Percentiles rank a stretch among this genome's conserved stretches.
These are phyloP conservation scores for Knufia petricola DNA, from an alignment of 2,329 filamentous ascomycete species.

Conservation along the genomic window DNA sequence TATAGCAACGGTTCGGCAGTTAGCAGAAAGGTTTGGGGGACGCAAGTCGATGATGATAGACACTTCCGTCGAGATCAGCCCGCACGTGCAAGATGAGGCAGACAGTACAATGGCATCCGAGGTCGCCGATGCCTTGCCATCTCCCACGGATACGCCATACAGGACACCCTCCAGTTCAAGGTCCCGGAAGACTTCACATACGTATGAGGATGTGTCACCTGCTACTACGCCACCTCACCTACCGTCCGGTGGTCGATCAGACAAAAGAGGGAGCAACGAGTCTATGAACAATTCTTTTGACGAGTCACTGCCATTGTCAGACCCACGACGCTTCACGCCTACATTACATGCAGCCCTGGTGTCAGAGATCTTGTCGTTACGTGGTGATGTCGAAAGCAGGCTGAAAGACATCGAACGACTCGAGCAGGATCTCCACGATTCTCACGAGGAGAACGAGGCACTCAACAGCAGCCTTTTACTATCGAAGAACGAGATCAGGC, in stretches of 20 bases:
- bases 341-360: conserved; percentile 90
- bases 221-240: conserved; percentile 48
- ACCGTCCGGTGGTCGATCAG: conserved; percentile 35
- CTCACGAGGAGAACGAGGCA: conserved; percentile 64
- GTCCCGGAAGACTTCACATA: conserved; percentile 53
- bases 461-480: conserved; percentile 53
- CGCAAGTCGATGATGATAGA: conserved; percentile 3
- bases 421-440: conserved; percentile 62
- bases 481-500: conserved; percentile 65
- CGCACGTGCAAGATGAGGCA: not conserved
- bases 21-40: conserved; percentile 3
- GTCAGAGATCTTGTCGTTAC: conserved; percentile 79
- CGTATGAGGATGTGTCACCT: conserved; percentile 44
- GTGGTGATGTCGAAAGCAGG: conserved; percentile 86
- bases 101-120: conserved; percentile 20
- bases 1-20: conserved; percentile 4
- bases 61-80: not conserved
- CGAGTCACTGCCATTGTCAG: conserved; percentile 64
- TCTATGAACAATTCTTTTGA: conserved; percentile 36
- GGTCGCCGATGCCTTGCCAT: conserved; percentile 52
- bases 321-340: conserved; percentile 87
- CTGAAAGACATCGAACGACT: conserved; percentile 75
- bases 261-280: conserved; percentile 29
- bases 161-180: conserved; percentile 47
- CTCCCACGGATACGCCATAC: conserved; percentile 62